Conservation (phyloP, 2,329 filamentous ascomycete genomes). For the Epichloe amarillans region DNA sequence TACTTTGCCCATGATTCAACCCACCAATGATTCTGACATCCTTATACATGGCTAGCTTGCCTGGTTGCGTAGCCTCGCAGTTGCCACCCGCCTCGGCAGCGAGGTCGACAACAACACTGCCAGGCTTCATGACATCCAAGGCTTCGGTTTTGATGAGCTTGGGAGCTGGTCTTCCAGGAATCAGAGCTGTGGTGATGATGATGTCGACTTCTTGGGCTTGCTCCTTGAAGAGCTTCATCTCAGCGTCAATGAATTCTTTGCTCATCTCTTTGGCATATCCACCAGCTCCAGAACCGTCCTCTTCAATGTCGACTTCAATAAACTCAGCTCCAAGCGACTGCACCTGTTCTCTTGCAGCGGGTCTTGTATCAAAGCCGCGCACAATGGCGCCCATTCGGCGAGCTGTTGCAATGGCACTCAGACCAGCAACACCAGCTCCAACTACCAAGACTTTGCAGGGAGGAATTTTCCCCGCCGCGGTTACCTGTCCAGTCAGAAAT, state of each 20-base stretch:
- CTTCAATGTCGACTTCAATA: slow-evolving; percentile 71
- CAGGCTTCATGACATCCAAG: slow-evolving; percentile 77
- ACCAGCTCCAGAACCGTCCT: slow-evolving; percentile 72
- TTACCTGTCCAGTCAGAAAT: slow-evolving; percentile 80
- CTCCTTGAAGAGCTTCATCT: slow-evolving; percentile 85
- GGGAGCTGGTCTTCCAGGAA: slow-evolving; percentile 71
- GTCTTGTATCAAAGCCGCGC: slow-evolving; percentile 78
- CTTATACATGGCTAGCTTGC: slow-evolving; percentile 56
- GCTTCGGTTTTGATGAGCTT: slow-evolving; percentile 72
- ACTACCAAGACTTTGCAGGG: slow-evolving; percentile 85
- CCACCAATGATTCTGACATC: slow-evolving; percentile 74
- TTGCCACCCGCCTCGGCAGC: slow-evolving; percentile 83
- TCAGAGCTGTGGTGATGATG: slow-evolving; percentile 83
- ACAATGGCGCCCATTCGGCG: slow-evolving; percentile 80
- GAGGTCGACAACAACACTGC: slow-evolving; percentile 77
- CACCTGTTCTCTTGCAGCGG: slow-evolving; percentile 79
- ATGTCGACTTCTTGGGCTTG: slow-evolving; percentile 84
- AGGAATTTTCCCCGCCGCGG: slow-evolving; percentile 79
- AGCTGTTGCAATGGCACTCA: slow-evolving; percentile 80
- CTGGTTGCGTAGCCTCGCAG: slow-evolving; percentile 67
- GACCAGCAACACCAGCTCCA: slow-evolving; percentile 75
- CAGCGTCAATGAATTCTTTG: slow-evolving; percentile 81
- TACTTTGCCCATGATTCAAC: slow-evolving; percentile 12
- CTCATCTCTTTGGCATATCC: slow-evolving; percentile 93
- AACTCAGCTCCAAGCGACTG: slow-evolving; percentile 85